Conservation (phyloP, 441 rosid species). For the Melastoma candidum region DNA sequence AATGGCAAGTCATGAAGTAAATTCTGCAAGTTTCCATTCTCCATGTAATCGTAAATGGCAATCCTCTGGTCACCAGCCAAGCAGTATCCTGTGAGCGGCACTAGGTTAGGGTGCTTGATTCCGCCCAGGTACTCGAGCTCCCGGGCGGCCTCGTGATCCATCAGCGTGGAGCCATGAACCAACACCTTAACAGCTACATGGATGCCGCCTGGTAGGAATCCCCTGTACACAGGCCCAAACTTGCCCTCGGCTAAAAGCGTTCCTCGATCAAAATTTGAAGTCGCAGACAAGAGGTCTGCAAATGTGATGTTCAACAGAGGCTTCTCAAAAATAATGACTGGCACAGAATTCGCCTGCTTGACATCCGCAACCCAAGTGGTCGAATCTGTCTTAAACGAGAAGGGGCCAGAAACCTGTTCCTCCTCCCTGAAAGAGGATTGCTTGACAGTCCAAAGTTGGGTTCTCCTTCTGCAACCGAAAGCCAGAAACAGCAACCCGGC, state of each 20-base stretch:
- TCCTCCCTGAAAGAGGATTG: slow-evolving; percentile 64
- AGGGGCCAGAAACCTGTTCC: slow-evolving; percentile 68
- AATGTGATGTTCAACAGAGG: slow-evolving; percentile 79
- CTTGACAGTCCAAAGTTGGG: slow-evolving; percentile 45
- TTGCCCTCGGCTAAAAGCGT: slow-evolving; percentile 88
- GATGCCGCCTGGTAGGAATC: slow-evolving; percentile 80
- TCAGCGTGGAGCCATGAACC: slow-evolving; percentile 80
- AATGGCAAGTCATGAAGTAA: slow-evolving; percentile 83
- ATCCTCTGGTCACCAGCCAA: slow-evolving; percentile 90
- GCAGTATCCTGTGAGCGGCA: slow-evolving; percentile 85
- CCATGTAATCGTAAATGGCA: slow-evolving; percentile 95
- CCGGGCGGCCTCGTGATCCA: slow-evolving; percentile 81
- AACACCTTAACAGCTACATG: slow-evolving; percentile 93
- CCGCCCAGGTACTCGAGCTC: slow-evolving; percentile 88
- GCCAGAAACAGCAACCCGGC: slow-evolving; percentile 55
- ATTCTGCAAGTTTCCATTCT: slow-evolving; percentile 90
- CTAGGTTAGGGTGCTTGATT: slow-evolving; percentile 82
- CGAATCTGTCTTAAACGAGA: slow-evolving; percentile 84
- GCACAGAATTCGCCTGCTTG: slow-evolving; percentile 69
- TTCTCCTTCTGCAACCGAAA: slow-evolving; percentile 54
- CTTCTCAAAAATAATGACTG: slow-evolving; percentile 79
- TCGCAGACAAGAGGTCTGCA: slow-evolving; percentile 80
- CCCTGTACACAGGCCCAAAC: slow-evolving; percentile 90
- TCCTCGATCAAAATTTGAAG: slow-evolving; percentile 78
- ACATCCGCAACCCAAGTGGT: slow-evolving; percentile 94